A percentile compares a stretch with the other conserved stretches of the same genome.
These are phyloP conservation scores for Coniella lustricola DNA, from an alignment of 2,329 filamentous ascomycete genomes.

Conservation along the genomic window DNA sequence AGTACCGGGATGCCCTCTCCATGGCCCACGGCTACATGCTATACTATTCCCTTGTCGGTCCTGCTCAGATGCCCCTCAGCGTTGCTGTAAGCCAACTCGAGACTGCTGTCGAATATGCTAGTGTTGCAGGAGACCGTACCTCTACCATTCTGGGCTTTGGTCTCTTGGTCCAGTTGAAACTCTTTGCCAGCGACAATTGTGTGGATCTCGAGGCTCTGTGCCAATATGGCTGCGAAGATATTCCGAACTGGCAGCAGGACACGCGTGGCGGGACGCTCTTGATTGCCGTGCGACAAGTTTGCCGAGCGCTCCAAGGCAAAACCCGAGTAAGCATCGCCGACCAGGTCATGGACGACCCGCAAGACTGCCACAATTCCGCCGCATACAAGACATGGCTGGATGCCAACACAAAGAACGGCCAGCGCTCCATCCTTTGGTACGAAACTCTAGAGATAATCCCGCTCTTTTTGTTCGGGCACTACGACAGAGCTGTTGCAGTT, in stretches of 20 bases:
- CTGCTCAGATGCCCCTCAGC: slow-evolving; percentile 57
- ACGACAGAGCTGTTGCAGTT: slow-evolving; percentile 50
- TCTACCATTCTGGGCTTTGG: slow-evolving; percentile 67
- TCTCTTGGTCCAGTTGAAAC: slow-evolving; percentile 56
- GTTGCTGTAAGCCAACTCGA: slow-evolving; percentile 55
- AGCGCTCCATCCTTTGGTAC: slow-evolving; percentile 61
- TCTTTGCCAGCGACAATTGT: slow-evolving; percentile 64
- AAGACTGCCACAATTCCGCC: slow-evolving; percentile 46
- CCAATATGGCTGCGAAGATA: slow-evolving; percentile 65
- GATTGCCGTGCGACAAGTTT: slow-evolving; percentile 57
- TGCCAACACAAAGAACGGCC: slow-evolving; percentile 48
- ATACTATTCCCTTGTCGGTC: slow-evolving; percentile 63
- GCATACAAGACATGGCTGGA: slow-evolving; percentile 54
- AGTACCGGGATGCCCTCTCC: slow-evolving; percentile 56
- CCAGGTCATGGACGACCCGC: slow-evolving; percentile 59
- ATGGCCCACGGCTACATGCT: slow-evolving; percentile 63
- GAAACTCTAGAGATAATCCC: slow-evolving; percentile 58
- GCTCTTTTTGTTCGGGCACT: slow-evolving; percentile 57
- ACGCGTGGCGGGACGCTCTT: slow-evolving; percentile 65
- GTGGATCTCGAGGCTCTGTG: slow-evolving; percentile 64
- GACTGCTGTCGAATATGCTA: slow-evolving; percentile 58
- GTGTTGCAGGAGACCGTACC: slow-evolving; percentile 62
- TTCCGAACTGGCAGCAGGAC: slow-evolving; percentile 65
- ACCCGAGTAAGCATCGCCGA: slow-evolving; percentile 46
- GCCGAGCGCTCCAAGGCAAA: slow-evolving; percentile 68